Evolutionary conservation across 345 rosid species (phyloP), one percentile per base, ranked within the genome.

Genomic region (Acer negundo): DNA sequence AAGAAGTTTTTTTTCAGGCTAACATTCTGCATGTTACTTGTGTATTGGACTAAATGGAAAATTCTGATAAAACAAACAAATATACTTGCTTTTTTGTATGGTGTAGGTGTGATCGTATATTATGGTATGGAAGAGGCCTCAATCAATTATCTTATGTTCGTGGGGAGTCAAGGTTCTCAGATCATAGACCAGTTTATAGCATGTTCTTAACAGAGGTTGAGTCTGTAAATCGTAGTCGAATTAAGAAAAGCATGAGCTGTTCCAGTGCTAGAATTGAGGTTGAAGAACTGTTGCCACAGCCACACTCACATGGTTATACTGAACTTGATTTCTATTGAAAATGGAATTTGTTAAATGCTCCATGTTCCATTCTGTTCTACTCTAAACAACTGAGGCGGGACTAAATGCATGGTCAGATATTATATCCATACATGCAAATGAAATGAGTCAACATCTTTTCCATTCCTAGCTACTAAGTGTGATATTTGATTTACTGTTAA

Each of bases 91-190:
- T 64, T 51, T 20, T 2, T 40, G 24, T 71, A 6, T 70, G 53
- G 53, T 85, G 82, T 67, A 97, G 99, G 99, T 97, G 99, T 83
- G 99, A 94, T 80, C 97, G 98, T 4, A 93, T 94, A 80, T 85
- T 97, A 55, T 97, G 99, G 99, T 83, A 89, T n/a, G 99, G 99
- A 70, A 85, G 83, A 81, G 99, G 99, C 70, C 85, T 97, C 67
- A 26, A 53, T 75, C 98, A 91, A 76, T 81, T 97, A 76, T 93
- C 98, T 16, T 94, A 97, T 75, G 99, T 93, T 58, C 89, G 98
- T n/a, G 99, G 98, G 23, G 99, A 97, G 85, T 94, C 99, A 10
- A 90, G 90, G 80, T 97, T 97, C 89, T 97, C 99, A 12, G 99
- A 97, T 83, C 99, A 97, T 65, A 90, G 99, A 73, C 98, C 98